These are phyloP conservation scores for Porcisia deanei DNA, from an alignment of 208 protist species.

Conservation along the genomic window DNA sequence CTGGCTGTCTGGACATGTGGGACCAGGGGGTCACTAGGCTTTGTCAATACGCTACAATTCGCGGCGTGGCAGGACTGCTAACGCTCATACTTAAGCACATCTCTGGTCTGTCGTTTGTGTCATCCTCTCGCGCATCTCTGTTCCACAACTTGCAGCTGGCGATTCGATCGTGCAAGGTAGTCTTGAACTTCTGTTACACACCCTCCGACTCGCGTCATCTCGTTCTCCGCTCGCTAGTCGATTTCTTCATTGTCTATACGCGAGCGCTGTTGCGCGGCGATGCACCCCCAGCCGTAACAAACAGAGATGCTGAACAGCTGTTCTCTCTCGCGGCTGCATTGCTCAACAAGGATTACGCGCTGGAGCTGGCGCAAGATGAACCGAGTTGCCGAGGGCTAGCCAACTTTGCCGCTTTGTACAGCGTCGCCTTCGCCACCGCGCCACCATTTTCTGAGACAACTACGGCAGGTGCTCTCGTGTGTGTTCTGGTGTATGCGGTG, in stretches of 20 bases:
- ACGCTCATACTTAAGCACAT: slow-evolving; percentile 21
- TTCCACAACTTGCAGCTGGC: slow-evolving; percentile 7
- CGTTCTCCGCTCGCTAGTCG: slow-evolving; percentile 22
- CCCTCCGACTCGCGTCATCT: slow-evolving; percentile 25
- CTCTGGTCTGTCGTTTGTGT: slow-evolving; percentile 8
- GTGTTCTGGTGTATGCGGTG: slow-evolving; percentile 10
- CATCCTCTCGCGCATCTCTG: not conserved
- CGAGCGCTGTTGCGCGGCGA: slow-evolving; percentile 11
- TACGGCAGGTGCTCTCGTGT: not conserved
- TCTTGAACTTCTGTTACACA: slow-evolving; percentile 9
- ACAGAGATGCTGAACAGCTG: slow-evolving; percentile 3
- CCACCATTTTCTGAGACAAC: not conserved
- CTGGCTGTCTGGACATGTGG: not conserved
- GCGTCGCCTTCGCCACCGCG: not conserved
- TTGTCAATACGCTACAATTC: slow-evolving; percentile 19
- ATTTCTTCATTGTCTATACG: slow-evolving; percentile 13
- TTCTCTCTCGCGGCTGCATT: not conserved
- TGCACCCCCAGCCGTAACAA: not conserved
- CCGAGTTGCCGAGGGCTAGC: slow-evolving; percentile 18
- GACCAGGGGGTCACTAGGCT: slow-evolving; percentile 17
- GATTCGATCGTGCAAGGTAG: slow-evolving; percentile 1
- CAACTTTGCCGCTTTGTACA: slow-evolving; percentile 2
- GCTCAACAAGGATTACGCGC: slow-evolving; percentile 5
- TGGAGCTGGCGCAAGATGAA: slow-evolving; percentile 25
- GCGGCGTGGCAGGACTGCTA: slow-evolving; percentile 13